Evolutionary conservation across 495 filamentous ascomycete species (phyloP), one percentile per base, ranked within the genome.

Genomic region (Lepraria neglecta): DNA sequence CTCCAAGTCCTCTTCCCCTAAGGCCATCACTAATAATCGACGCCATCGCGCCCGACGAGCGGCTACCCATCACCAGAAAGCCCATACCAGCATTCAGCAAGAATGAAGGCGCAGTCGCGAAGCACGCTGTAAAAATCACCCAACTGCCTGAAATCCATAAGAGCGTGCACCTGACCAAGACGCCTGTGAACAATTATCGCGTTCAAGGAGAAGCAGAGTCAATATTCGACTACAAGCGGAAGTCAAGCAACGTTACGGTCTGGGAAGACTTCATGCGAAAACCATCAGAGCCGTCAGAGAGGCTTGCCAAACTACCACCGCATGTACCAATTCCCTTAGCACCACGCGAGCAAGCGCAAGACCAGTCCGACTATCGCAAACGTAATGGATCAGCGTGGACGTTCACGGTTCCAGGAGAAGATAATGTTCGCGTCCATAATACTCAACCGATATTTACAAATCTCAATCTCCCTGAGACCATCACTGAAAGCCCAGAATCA

Each of bases 51-150:
- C 46, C 38, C 9, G 50, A 55, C 12, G 6, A 19, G 10, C 59
- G 43, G 10, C 40, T 42, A 47, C 40, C 12, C n/a, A 38, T 38
- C 40, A 53, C 28, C 14, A 52, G 47, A 46, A 60, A 52, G 17
- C 51, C 59, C 19, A 24, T 46, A 19, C 59, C 50, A 21, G 30
- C 42, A 17, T 47, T 45, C 51, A 42, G 42, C 50, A 54, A 61
- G 28, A 54, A 42, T n/a, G 21, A 45, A 56, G 43, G 59, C 11
- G 46, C 54, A 27, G 59, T 61, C 4, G 10, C 35, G 3, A 55
- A 47, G 51, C 59, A 61, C 43, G 40, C 38, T 6, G 59, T 61
- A 35, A 56, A 54, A n/a, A 61, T 61, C 40, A n/a, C 50, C 24
- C 50, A 55, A 28, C 40, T 40, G 11, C 51, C 59, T 33, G 38